A percentile compares a stretch with the other conserved stretches of the same genome.
phyloP scores from a whole-genome alignment of 352 stramenopile species.

The Phytophthora fragariaefolia region DNA sequence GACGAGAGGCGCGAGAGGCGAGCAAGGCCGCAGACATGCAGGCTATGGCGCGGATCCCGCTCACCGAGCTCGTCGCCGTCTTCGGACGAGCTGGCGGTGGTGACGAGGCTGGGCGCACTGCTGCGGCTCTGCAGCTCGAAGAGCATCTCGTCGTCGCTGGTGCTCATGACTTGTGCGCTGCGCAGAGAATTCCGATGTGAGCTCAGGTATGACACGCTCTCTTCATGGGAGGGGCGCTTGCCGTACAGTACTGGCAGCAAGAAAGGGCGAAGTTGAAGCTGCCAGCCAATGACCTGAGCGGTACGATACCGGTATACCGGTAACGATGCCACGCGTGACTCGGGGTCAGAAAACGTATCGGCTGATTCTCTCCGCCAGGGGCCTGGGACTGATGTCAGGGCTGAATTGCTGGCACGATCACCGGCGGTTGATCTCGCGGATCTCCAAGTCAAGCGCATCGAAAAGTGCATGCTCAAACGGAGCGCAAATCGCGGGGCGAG shows the following conservation, averaged over 20 bases:
- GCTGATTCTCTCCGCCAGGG: no score
- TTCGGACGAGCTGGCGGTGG: slow-evolving; percentile 21
- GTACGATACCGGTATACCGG: slow-evolving; percentile 21
- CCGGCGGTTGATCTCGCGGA: neutral
- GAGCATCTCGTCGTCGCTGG: neutral
- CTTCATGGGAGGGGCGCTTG: neutral
- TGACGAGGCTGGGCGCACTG: slow-evolving; percentile 22
- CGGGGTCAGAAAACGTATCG: no score
- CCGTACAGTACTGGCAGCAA: slow-evolving; percentile 15
- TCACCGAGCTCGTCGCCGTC: slow-evolving; percentile 15
- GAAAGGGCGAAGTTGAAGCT: slow-evolving; percentile 30
- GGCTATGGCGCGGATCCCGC: neutral
- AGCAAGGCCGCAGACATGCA: slow-evolving; percentile 1
- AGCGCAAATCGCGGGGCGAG: neutral
- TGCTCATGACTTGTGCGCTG: neutral
- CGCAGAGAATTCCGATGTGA: slow-evolving; percentile 26
- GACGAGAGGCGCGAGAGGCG: slow-evolving; percentile 54
- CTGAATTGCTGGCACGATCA: neutral
- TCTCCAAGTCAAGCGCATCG: neutral
- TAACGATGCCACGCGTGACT: no score
- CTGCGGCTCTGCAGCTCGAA: slow-evolving; percentile 22
- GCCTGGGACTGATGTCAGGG: neutral
- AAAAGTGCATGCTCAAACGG: slow-evolving; percentile 2
- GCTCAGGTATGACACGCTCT: neutral
- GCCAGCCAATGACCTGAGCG: slow-evolving; percentile 29